Percentiles rank a stretch among this genome's conserved stretches.
phyloP scores from a whole-genome alignment of 2,329 filamentous ascomycete species.

The Aspergillus eucalypticola region DNA sequence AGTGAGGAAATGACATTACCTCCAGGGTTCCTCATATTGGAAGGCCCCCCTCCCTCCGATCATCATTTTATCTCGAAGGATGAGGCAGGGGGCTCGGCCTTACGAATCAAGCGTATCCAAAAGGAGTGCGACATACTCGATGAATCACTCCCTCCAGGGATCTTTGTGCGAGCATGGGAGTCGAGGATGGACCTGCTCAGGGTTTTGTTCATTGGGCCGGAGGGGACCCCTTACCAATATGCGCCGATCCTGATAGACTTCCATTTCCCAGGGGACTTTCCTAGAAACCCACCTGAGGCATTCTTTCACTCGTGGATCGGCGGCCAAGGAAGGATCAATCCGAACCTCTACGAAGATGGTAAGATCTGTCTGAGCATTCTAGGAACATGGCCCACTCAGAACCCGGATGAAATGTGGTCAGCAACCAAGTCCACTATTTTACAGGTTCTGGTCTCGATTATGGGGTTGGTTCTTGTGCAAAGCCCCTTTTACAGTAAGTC shows the following conservation, averaged over 20 bases:
- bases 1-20: constrained; percentile 19
- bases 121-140: constrained; percentile 62
- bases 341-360: constrained; percentile 64
- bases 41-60: constrained; percentile 44
- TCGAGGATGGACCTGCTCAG: constrained; percentile 59
- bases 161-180: constrained; percentile 62
- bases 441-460: constrained; percentile 58
- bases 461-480: constrained; percentile 59
- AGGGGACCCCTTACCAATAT: constrained; percentile 61
- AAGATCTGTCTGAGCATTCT: constrained; percentile 62
- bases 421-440: constrained; percentile 55
- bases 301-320: constrained; percentile 63
- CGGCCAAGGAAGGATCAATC: constrained; percentile 57
- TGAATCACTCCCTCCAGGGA: constrained; percentile 54
- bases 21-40: constrained; percentile 42
- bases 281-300: constrained; percentile 53
- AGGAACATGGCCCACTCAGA: constrained; percentile 60
- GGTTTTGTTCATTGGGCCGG: constrained; percentile 59
- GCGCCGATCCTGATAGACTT: constrained; percentile 64
- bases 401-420: constrained; percentile 56
- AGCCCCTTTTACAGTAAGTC: constrained; percentile 61
- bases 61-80: constrained; percentile 43
- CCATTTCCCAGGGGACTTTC: constrained; percentile 53
- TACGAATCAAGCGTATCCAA: constrained; percentile 50
- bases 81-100: constrained; percentile 26